Evolutionary conservation across 164 flowering plant species (phyloP).

Genomic region (Kalanchoe fedtschenkoi): DNA sequence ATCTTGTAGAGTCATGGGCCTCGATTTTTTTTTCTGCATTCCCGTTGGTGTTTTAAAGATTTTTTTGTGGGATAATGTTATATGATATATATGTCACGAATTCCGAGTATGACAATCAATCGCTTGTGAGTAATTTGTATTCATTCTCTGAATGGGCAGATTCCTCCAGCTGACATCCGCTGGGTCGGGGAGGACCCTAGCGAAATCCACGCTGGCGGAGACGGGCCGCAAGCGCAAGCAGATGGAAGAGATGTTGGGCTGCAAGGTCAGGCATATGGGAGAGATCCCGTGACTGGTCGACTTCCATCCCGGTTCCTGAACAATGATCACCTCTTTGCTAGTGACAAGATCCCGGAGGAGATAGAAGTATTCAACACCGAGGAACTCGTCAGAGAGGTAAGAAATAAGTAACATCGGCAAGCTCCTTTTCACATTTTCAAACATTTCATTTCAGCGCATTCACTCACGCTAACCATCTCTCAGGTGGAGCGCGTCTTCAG

Average conservation of each 20-base stretch:
- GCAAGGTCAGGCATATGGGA: conserved; percentile 17
- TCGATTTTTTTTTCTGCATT: no score
- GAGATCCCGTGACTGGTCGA: no score
- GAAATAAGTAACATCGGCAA: not conserved
- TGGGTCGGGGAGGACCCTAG: conserved; percentile 49
- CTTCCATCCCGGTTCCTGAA: no score
- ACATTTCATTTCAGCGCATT: not conserved
- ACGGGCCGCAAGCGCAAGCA: conserved; percentile 16
- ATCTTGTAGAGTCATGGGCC: no score
- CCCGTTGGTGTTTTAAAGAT: no score
- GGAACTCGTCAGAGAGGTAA: conserved; percentile 53
- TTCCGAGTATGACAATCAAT: no score
- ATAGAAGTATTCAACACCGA: conserved; percentile 56
- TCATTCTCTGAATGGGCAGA: conserved; percentile 25
- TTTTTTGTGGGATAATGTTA: no score
- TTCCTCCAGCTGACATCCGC: conserved; percentile 43
- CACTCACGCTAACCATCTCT: conserved; percentile 1
- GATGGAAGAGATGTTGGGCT: conserved; percentile 14
- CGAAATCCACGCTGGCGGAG: conserved; percentile 15
- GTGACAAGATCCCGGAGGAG: conserved; percentile 26
- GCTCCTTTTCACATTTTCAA: not conserved
- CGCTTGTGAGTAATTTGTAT: not conserved
- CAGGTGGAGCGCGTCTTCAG: conserved; percentile 79
- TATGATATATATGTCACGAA: no score
- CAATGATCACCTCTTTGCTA: conserved; percentile 31